Evolutionary conservation across 2,329 filamentous ascomycete genomes (phyloP), one percentile per base, ranked within the genome.

Genomic region (Diplocarpon rosae): DNA sequence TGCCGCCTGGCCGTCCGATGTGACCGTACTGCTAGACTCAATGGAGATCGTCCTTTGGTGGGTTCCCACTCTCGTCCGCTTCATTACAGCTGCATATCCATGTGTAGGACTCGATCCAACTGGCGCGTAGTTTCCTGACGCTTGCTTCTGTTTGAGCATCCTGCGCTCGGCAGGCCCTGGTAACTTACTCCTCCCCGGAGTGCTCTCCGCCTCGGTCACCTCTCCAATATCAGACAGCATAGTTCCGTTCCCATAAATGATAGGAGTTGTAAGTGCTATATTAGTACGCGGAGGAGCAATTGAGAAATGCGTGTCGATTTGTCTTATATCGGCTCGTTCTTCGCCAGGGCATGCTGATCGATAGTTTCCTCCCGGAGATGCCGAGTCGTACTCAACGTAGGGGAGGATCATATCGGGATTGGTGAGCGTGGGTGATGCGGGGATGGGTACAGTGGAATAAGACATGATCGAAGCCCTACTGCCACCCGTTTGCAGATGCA

Each of bases 351-450:
- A 48, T 16, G 67, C 68, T 30, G 70, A 61, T 31, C 66, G 66
- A 46, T 52, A 15, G n/a, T 42, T 31, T 15, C 51, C 49, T 30
- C 50, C 47, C 34, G 56, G 70, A 46, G 72, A 66, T 62, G 75
- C 65, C 59, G 71, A 67, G 15, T 3, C 4, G 5, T 41, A 61
- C 52, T 78, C 76, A 59, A 81, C 79, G 61, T 83, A 80, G 49
- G 89, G 89, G 42, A 95, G 69, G 57, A 95, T 94, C 86, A 95
- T 89, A 63, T 94, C 89, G 42, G 88, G 87, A 63, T 95, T 93
- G 45, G 87, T 93, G 58, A 95, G 69, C 2, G 89, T 94, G 37
- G 89, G 89, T 48, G 86, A 93, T 11, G 78, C 78, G 52, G 83
- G 80, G 46, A 71, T 65, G 36, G 70, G 47, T 16, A 48, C 31